Base-by-base conservation (phyloP, 306 rosid genomes). In the Pterocarpus santalinus region DNA sequence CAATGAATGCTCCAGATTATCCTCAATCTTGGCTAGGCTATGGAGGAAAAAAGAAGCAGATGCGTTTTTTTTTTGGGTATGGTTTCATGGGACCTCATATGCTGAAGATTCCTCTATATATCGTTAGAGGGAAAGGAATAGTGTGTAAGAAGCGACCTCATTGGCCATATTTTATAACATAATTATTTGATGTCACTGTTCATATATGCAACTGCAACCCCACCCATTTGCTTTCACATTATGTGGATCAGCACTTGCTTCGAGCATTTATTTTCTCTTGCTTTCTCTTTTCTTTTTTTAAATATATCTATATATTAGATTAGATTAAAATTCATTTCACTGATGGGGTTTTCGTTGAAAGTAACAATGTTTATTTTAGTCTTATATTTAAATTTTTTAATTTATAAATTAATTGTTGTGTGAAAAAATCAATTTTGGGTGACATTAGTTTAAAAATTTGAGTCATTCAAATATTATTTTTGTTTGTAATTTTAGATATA, bases 81-180 rank as follows among this genome's bases (percentile, higher is more conserved):
- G 73, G 53, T 84, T 65, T 49, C 63, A 73, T 80, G 61, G 64
- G 63, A 75, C 86, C 84, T 61, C 67, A 74, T 44, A n/a, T 60
- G 64, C 67, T 46, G 63, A 78, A 85, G 88, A 84, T 86, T 83
- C 86, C 81, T 82, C 69, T 44, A 73, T 41, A 73, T 77, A 76
- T 82, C 77, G 53, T 81, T 84, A 64, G 5, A 72, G 76, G 30
- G 39, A 44, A 52, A 73, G 28, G 73, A 66, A 74, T 46, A 43
- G 44, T 71, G 70, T 65, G 65, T 69, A 63, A 58, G 63, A 73
- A 65, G 49, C 80, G 88, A 83, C 88, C 75, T 85, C 85, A 82
- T 56, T n/a, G 34, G 35, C 39, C 15, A 46, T 35, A 17, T 56
- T 84, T 38, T 61, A 67, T 75, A 49, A 14, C 7, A 22, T 17